Conservation (phyloP, 2,329 filamentous ascomycete genomes). For the Chaetomiaceae sp. region DNA sequence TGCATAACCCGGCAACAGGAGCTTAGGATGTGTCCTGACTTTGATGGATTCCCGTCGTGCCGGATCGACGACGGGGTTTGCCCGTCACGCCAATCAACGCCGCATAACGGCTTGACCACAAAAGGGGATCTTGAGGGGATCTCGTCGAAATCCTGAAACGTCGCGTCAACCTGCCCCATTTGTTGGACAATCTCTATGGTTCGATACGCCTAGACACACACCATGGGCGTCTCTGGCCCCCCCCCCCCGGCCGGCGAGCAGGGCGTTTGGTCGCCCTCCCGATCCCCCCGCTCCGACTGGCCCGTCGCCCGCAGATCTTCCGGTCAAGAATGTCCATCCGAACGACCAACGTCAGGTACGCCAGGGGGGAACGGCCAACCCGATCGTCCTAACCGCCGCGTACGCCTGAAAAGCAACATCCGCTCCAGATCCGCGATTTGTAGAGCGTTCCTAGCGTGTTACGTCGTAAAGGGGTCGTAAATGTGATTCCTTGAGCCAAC, state of each 20-base stretch:
- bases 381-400: neutral
- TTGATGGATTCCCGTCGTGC: conserved; percentile 21
- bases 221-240: neutral
- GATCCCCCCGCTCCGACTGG: conserved; percentile 9
- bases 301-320: conserved; percentile 8
- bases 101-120: neutral
- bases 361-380: neutral
- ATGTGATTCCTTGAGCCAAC: no score
- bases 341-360: neutral
- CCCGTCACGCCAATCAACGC: conserved; percentile 18
- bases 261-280: neutral
- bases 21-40: conserved; percentile 19
- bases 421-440: neutral
- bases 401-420: neutral
- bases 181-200: neutral
- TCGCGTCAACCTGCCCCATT: conserved; percentile 19
- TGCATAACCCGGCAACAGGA: conserved; percentile 14
- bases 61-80: neutral
- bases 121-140: no score
- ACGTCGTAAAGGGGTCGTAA: no score
- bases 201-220: conserved; percentile 1
- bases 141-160: conserved; percentile 25
- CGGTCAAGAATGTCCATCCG: neutral
- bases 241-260: neutral
- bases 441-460: no score